A percentile compares a stretch with the other conserved stretches of the same genome.
Conservation (phyloP, 2,329 filamentous ascomycete species). For the Emergomyces orientalis region DNA sequence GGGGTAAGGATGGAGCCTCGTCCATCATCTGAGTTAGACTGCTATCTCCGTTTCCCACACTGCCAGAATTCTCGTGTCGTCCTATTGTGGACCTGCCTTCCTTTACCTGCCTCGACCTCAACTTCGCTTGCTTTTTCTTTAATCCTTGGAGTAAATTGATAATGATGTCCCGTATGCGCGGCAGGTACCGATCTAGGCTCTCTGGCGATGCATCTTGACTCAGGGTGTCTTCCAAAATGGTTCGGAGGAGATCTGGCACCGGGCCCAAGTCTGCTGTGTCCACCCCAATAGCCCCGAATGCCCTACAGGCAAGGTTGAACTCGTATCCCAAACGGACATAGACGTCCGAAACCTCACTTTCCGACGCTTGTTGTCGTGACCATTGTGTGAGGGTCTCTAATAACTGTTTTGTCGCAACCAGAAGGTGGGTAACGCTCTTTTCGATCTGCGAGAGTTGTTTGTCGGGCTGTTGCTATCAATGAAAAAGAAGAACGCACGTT, state of each 20-base stretch:
- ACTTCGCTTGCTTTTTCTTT: conserved; percentile 91
- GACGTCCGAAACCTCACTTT: conserved; percentile 93
- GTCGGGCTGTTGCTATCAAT: conserved; percentile 40
- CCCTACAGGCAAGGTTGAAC: conserved; percentile 97
- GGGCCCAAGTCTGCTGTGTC: conserved; percentile 91
- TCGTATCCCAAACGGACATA: conserved; percentile 97
- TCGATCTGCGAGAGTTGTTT: conserved; percentile 90
- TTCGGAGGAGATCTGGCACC: conserved; percentile 80
- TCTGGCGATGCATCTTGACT: conserved; percentile 93
- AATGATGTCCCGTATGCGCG: conserved; percentile 93
- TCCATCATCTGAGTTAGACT: conserved; percentile 39
- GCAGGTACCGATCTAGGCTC: conserved; percentile 87
- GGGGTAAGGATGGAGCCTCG: conserved; percentile 25
- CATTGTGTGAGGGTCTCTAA: conserved; percentile 96
- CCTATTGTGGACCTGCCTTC: conserved; percentile 32
- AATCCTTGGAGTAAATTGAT: conserved; percentile 93
- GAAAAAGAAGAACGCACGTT: conserved; percentile 11
- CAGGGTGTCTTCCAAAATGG: conserved; percentile 87
- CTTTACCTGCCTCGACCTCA: conserved; percentile 51
- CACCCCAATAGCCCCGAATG: conserved; percentile 93
- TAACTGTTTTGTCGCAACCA: conserved; percentile 95
- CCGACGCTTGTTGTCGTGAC: conserved; percentile 85
- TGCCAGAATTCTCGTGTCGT: conserved; percentile 41
- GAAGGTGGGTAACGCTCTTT: conserved; percentile 94
- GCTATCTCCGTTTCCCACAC: conserved; percentile 36